Evolutionary conservation across 768 basidiomycete species (phyloP), one percentile per base, ranked within the genome.

Genomic region (Clitopilus hobsonii): DNA sequence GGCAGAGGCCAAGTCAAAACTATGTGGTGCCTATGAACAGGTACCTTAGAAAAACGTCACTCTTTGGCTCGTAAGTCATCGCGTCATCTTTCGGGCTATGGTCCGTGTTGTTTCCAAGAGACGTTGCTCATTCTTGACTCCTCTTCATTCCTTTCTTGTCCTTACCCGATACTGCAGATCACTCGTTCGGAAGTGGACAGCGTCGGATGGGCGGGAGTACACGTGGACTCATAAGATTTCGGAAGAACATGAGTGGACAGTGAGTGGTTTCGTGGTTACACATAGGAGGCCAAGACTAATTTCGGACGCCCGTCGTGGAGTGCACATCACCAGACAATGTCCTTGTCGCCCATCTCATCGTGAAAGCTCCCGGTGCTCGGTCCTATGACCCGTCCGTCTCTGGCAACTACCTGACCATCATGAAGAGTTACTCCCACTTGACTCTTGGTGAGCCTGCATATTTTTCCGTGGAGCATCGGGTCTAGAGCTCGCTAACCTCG

Each of bases 211-310:
- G 28, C 74, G 74, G 24, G 87, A 89, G 62, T 89, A 89, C 60
- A 75, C 75, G 65, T 91, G 88, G 88, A 77, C 78, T 25, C 72
- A 82, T 67, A 76, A 76, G 26, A 72, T 71, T 36, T 66, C 77
- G 26, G 73, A 75, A 6, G 83, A 78, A 16, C 86, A 88, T 56
- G 86, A 89, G 69, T 91, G 88, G 88, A 76, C 87, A 65, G 88
- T 90, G 66, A 65, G 88, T 6, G 27, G 5, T 28, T 51, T 22
- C 29, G 11, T 14, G 26, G 26, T 16, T 26, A 13, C 6, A 51
- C 5, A 4, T 32, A 5, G 26, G 13, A 22, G 13, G 3, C 32
- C 16, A 51, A 26, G 23, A n/a, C 23, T 27, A 16, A 51, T 32
- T 51, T 14, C 5, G 26, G 24, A 27, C n/a, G n/a, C n/a, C 29